phyloP scores from a whole-genome alignment of 2,329 filamentous ascomycete genomes.

The Samsoniella hepiali region DNA sequence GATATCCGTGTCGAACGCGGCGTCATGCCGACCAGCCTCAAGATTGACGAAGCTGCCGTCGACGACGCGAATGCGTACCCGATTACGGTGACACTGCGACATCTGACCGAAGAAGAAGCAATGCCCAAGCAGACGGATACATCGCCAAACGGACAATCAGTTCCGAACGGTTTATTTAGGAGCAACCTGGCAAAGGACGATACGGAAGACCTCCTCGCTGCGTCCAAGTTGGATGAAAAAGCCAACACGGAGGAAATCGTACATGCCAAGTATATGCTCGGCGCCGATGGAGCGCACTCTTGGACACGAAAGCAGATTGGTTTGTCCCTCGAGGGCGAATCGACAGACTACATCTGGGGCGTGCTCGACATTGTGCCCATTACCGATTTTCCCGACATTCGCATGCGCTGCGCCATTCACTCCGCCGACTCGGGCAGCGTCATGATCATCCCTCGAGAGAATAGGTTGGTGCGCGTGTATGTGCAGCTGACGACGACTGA shows the following conservation, averaged over 20 bases:
- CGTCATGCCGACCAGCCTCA: conserved; percentile 53
- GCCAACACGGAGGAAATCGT: conserved; percentile 29
- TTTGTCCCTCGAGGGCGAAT: conserved; percentile 54
- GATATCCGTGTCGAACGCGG: conserved; percentile 55
- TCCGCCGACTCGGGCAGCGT: conserved; percentile 53
- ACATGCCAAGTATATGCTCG: conserved; percentile 57
- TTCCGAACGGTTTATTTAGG: conserved; percentile 54
- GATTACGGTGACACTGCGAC: conserved; percentile 55
- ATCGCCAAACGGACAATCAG: conserved; percentile 35
- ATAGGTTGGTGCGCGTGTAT: conserved; percentile 60
- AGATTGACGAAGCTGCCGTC: conserved; percentile 49
- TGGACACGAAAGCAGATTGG: conserved; percentile 60
- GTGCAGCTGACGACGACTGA: conserved; percentile 55
- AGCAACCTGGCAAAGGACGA: conserved; percentile 58
- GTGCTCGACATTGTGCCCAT: conserved; percentile 43
- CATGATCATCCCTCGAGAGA: conserved; percentile 64
- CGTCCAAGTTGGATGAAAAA: conserved; percentile 23
- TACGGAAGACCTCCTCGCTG: conserved; percentile 47
- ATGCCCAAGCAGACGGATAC: conserved; percentile 40
- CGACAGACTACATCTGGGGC: conserved; percentile 51
- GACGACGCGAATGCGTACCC: conserved; percentile 55
- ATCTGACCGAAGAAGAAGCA: conserved; percentile 56
- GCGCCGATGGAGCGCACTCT: conserved; percentile 65
- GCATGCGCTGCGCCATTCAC: conserved; percentile 57
- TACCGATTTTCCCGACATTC: conserved; percentile 57